Base-by-base conservation (phyloP, 768 basidiomycete genomes). In the Mrakia frigida region DNA sequence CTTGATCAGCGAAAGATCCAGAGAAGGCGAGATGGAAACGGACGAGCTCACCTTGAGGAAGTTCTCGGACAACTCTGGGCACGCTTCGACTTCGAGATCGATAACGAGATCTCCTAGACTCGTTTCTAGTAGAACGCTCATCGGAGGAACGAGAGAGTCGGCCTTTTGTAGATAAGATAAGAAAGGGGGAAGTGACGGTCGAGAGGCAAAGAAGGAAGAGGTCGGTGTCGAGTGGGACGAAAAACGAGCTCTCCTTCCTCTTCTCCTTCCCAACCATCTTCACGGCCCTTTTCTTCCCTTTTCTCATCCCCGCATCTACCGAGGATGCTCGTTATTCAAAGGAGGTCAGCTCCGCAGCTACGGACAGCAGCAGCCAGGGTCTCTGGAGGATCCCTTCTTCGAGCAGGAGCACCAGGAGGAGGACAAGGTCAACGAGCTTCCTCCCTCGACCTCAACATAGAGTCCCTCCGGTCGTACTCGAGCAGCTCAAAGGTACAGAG, bases 121-220 rank as follows among this genome's bases (percentile, higher is more conserved):
- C 6, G 97, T 99, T 86, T 98, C 97, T 79, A 98, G 88, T 76
- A 99, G 87, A 56, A 98, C 93, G 76, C 95, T 98, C 97, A 98
- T 97, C 50, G 69, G 39, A 13, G 11, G 41, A 11, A 13, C 5
- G 41, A 25, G 65, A 6, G 14, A 13, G 9, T 4, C 28, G 14
- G 60, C 16, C 13, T n/a, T n/a, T n/a, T n/a, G 9, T 4, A 31
- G 31, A 13, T 3, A 33, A 18, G 7, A 35, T 1, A 21, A 43
- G 25, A n/a, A 3, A 11, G 35, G 37, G 18, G 23, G 13, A 35
- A n/a, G n/a, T 35, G 65, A 39, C 3, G 1, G 25, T 68, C 35
- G 37, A 39, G 39, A 39, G 33, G 39, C 33, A 37, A 68, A 21
- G 21, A 21, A 39, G 39, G 18, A 25, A n/a, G 68, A 21, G 41